Evolutionary conservation across 2,329 filamentous ascomycete species (phyloP).

Genomic region (Tricladium varicosporioides): DNA sequence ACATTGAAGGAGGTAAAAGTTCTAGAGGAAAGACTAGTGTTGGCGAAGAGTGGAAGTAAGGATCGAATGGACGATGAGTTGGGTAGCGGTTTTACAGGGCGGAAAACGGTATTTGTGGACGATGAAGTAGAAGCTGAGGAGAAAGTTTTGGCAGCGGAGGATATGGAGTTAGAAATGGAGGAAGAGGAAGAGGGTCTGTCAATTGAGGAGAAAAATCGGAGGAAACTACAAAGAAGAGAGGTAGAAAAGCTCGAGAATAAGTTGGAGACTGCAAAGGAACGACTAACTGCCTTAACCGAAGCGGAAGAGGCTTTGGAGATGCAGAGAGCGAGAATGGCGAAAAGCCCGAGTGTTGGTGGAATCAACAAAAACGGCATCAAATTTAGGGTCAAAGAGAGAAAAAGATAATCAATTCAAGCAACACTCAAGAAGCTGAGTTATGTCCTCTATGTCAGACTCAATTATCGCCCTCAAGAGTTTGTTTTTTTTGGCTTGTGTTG

Average conservation of each 20-base stretch:
- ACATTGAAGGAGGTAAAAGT: slow-evolving; percentile 54
- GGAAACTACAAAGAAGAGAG: slow-evolving; percentile 44
- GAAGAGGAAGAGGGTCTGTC: slow-evolving; percentile 27
- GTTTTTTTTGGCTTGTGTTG: too few species aligned
- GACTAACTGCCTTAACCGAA: slow-evolving; percentile 52
- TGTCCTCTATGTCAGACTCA: too few species aligned
- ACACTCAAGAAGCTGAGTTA: too few species aligned
- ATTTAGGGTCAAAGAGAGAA: slow-evolving; percentile 61
- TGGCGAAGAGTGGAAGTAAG: slow-evolving; percentile 43
- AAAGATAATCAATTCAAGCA: slow-evolving; percentile 39
- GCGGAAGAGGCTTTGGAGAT: slow-evolving; percentile 57
- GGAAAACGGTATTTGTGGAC: slow-evolving; percentile 37
- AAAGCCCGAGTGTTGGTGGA: slow-evolving; percentile 59
- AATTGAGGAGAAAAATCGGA: slow-evolving; percentile 36
- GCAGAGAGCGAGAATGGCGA: slow-evolving; percentile 62
- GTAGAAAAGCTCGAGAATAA: slow-evolving; percentile 47
- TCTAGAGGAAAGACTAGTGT: slow-evolving; percentile 53
- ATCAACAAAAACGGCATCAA: slow-evolving; percentile 59
- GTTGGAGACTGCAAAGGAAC: slow-evolving; percentile 50
- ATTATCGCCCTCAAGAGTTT: too few species aligned
- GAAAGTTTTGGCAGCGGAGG: slow-evolving; percentile 22
- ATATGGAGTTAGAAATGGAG: slow-evolving; percentile 32
- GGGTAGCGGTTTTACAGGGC: slow-evolving; percentile 31
- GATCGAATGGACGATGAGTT: slow-evolving; percentile 49
- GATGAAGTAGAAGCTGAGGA: slow-evolving; percentile 27